Percentiles rank a stretch among this genome's conserved stretches.
These are phyloP conservation scores for Trifolium repens DNA, from an alignment of 306 rosid species.

Conservation along the genomic window DNA sequence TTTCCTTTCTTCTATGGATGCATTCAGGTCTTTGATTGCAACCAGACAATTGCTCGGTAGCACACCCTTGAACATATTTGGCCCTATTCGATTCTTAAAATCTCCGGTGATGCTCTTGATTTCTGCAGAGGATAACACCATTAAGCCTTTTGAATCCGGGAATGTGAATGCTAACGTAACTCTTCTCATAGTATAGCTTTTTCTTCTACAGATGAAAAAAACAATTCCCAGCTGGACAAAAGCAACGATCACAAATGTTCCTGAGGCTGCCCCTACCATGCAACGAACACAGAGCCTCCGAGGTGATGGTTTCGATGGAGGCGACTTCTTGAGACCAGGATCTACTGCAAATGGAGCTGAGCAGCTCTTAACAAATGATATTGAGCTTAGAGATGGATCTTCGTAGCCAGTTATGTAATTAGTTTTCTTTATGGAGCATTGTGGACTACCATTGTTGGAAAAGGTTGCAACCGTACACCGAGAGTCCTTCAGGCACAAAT, in stretches of 20 bases:
- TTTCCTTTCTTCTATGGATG: slow-evolving; percentile 66
- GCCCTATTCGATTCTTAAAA: slow-evolving; percentile 64
- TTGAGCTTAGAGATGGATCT: slow-evolving; percentile 63
- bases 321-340: slow-evolving; percentile 44
- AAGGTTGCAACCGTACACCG: slow-evolving; percentile 69
- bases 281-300: slow-evolving; percentile 58
- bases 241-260: slow-evolving; percentile 54
- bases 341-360: slow-evolving; percentile 72
- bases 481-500: slow-evolving; percentile 60
- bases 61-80: slow-evolving; percentile 64
- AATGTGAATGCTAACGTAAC: slow-evolving; percentile 45
- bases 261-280: slow-evolving; percentile 63
- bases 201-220: slow-evolving; percentile 59
- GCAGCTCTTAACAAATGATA: slow-evolving; percentile 73
- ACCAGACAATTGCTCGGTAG: slow-evolving; percentile 53
- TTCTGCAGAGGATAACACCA: slow-evolving; percentile 62
- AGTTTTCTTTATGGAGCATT: slow-evolving; percentile 64
- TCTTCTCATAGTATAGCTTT: slow-evolving; percentile 42
- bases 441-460: slow-evolving; percentile 69
- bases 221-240: slow-evolving; percentile 63
- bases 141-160: slow-evolving; percentile 58
- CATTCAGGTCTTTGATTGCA: slow-evolving; percentile 60
- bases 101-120: slow-evolving; percentile 63
- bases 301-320: slow-evolving; percentile 40
- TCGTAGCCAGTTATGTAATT: slow-evolving; percentile 64